Base-by-base conservation (phyloP, 257 asterid species). In the Avicennia marina region DNA sequence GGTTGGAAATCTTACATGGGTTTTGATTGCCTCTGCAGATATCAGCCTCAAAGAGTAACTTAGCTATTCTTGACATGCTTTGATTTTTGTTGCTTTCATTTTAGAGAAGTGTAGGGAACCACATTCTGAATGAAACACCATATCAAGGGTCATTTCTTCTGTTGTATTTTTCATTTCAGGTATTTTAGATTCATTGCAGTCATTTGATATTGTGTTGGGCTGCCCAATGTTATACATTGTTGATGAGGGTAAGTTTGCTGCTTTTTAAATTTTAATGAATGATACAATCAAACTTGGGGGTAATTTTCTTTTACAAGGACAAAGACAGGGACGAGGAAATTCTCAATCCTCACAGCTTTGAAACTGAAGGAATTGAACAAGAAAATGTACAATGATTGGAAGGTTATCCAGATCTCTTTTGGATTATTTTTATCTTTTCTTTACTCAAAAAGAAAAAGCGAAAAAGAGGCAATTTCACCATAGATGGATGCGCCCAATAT, bases 321-420 rank as follows among this genome's bases (percentile, higher is more conserved):
- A 3, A 2, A 29, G 33, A 29, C 3, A 7, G 33, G 33, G 33
- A 29, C 33, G 7, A 29, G 7, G 33, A 29, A 29, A 43, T 43
- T 19, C 11, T 31, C 29, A 27, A 0, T 16, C 33, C 7, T 18
- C 26, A 26, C 27, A 20, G 25, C 54, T 26, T 10, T 31, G 29
- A 50, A 65, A 26, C 31, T 39, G 3, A 22, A 27, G 48, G 54
- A 26, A 50, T 16, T 52, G 58, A 16, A 53, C 44, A 32, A 15
- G 40, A 16, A 40, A 47, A 11, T 34, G 39, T 29, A 51, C 55
- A 60, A 15, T 62, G 53, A 46, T 46, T 45, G 36, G 53, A 29
- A 51, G 66, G 43, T 64, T 51, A 26, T 57, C 9, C 58, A 77
- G 72, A 77, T 77, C 73, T 55, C 47, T 11, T 58, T 15, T n/a